These are phyloP conservation scores for Alternaria triticina DNA, from an alignment of 2,329 filamentous ascomycete genomes.

Conservation along the genomic window DNA sequence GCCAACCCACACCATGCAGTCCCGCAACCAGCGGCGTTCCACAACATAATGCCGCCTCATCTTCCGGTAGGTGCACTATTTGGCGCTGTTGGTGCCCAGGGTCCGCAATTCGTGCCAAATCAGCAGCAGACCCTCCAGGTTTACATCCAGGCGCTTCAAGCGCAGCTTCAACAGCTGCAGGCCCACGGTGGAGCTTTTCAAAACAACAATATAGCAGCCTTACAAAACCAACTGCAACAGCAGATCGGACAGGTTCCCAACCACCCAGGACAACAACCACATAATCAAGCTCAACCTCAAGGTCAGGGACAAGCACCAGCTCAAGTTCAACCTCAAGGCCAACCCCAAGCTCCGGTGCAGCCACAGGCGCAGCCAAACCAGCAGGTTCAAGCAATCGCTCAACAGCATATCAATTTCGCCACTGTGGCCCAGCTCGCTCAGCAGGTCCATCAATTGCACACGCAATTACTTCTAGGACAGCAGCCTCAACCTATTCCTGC, in stretches of 20 bases:
- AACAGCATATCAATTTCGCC: slow-evolving; percentile 7
- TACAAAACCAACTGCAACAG: slow-evolving; percentile 26
- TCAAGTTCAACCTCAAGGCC: not conserved
- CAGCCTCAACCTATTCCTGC: slow-evolving; percentile 3
- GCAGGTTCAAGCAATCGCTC: not conserved
- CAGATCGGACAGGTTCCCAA: slow-evolving; percentile 9
- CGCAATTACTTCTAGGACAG: slow-evolving; percentile 1
- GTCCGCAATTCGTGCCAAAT: slow-evolving; percentile 13
- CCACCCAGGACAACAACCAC: not conserved
- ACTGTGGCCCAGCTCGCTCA: slow-evolving; percentile 5
- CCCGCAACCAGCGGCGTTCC: slow-evolving; percentile 1
- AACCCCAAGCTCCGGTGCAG: not conserved
- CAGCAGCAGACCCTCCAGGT: slow-evolving; percentile 21
- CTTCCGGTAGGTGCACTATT: slow-evolving; percentile 5
- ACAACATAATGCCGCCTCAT: slow-evolving; percentile 1
- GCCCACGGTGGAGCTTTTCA: slow-evolving; percentile 18
- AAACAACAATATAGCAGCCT: slow-evolving; percentile 16
- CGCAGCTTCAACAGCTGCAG: slow-evolving; percentile 32
- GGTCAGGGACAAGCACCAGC: not conserved
- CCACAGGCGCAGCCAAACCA: slow-evolving; percentile 9
- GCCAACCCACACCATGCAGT: slow-evolving; percentile 8
- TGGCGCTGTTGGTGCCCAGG: slow-evolving; percentile 11
- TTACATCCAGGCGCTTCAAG: slow-evolving; percentile 24
- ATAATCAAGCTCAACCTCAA: not conserved
- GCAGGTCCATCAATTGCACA: slow-evolving; percentile 13